These are phyloP conservation scores for Phytophthora melonis DNA, from an alignment of 352 stramenopile genomes.

Conservation along the genomic window DNA sequence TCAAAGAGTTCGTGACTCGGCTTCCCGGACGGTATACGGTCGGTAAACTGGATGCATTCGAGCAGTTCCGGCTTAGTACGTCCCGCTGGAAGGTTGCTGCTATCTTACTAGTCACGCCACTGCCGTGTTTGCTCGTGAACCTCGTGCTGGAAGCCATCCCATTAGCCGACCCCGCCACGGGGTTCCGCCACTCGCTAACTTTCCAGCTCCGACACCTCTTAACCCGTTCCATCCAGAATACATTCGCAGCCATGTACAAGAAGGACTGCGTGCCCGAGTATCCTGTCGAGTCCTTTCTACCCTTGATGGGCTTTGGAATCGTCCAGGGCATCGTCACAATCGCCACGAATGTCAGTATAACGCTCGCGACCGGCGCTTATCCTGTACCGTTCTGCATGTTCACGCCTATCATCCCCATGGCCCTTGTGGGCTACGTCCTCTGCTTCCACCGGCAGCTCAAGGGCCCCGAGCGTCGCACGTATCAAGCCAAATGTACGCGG, in stretches of 20 bases:
- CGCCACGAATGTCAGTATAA: not conserved
- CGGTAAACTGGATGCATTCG: constrained; percentile 34
- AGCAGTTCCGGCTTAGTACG: constrained; percentile 5
- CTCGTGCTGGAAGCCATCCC: constrained; percentile 33
- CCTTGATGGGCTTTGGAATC: not conserved
- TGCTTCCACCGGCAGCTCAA: not conserved
- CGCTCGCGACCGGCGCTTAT: not conserved
- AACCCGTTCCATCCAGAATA: not conserved
- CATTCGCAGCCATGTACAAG: not conserved
- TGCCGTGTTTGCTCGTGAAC: constrained; percentile 30
- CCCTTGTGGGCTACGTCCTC: not conserved
- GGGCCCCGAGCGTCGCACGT: not conserved
- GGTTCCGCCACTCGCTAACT: constrained; percentile 8
- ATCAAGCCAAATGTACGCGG: not conserved
- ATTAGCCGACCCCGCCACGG: constrained; percentile 5
- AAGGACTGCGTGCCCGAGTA: not conserved
- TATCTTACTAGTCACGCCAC: constrained; percentile 18
- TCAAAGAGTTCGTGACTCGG: not conserved
- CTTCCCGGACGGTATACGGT: constrained; percentile 30
- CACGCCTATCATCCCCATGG: not conserved
- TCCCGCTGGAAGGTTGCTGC: not conserved
- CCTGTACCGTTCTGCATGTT: constrained; percentile 2
- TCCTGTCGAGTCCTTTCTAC: not conserved
- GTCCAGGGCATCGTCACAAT: not conserved
- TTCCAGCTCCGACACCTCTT: constrained; percentile 30